Percentiles rank a stretch among this genome's conserved stretches.
Evolutionary conservation across 2,329 filamentous ascomycete genomes (phyloP).

Genomic region (Aspergillus luchuensis): DNA sequence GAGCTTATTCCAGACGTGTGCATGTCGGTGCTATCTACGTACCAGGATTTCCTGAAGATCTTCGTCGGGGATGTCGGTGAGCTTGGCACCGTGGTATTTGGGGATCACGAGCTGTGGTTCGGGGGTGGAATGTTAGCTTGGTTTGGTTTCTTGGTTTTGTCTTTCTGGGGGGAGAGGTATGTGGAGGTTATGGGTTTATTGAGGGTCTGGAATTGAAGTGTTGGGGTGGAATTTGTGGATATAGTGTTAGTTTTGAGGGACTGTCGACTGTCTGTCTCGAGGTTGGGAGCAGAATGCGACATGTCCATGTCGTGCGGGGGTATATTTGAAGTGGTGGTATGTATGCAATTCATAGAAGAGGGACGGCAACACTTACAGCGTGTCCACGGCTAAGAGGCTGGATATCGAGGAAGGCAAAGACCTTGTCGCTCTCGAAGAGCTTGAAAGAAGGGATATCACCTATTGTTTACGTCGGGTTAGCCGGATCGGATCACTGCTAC

Average conservation of each 20-base stretch:
- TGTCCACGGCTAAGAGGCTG: slow-evolving; percentile 85
- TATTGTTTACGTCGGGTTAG: slow-evolving; percentile 42
- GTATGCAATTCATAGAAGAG: not conserved
- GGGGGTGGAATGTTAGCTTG: not conserved
- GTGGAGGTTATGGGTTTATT: not conserved
- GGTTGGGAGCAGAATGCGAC: too few species aligned
- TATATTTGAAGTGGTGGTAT: not conserved
- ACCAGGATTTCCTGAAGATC: slow-evolving; percentile 79
- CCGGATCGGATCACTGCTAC: not conserved
- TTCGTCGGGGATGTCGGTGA: slow-evolving; percentile 90
- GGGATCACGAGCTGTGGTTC: slow-evolving; percentile 81
- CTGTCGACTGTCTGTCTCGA: not conserved
- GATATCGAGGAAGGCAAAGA: slow-evolving; percentile 95
- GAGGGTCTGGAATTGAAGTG: not conserved
- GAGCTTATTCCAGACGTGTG: too few species aligned
- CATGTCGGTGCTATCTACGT: slow-evolving; percentile 32
- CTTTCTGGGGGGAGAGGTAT: too few species aligned
- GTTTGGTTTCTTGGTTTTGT: slow-evolving; percentile 11
- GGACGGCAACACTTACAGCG: slow-evolving; percentile 62
- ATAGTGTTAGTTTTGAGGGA: not conserved
- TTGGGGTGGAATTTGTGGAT: not conserved
- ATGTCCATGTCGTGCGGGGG: slow-evolving; percentile 22
- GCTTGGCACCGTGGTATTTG: slow-evolving; percentile 89
- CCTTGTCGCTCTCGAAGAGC: slow-evolving; percentile 91
- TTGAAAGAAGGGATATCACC: slow-evolving; percentile 96